Evolutionary conservation across 441 rosid species (phyloP), one percentile per base, ranked within the genome.

Genomic region (Rhodomyrtus psidioides): DNA sequence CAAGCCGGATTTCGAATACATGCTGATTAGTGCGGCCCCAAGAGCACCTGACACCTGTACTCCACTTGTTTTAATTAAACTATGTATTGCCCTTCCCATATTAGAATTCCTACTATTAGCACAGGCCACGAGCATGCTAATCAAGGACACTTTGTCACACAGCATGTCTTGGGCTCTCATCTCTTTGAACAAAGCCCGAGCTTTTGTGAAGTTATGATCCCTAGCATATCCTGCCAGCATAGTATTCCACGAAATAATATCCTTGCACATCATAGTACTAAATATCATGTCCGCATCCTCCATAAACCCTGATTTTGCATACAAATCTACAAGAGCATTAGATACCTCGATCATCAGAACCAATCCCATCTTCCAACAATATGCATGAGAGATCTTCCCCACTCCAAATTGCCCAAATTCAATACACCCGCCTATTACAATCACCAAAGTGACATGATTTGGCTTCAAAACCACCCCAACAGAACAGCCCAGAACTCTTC

Each of bases 151-250:
- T 28, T 54, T 82, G 84, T 89, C 89, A 74, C 83, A 84, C 53
- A 87, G 91, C 57, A 83, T 70, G 82, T 65, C 44, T 85, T 82
- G 82, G 70, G 83, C 75, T 70, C 90, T 82, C 89, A 89, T 89
- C 88, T 84, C 83, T 85, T 84, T 86, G 84, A 90, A 90, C 81
- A 82, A 88, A 86, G 75, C 81, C 74, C 85, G 44, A 85, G 90
- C 90, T 70, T 87, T 56, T 34, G 34, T 46, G 82, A 88, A 60
- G 53, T 62, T 82, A 23, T 84, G 55, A 87, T 84, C 87, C 89
- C 85, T 91, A n/a, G 90, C 91, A 87, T 87, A 89, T 59, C 90
- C 92, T 9, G 88, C 90, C 81, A 91, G 86, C 90, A 91, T 89
- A 3, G 91, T 89, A 79, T 89, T 91, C 92, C 92, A 89, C 23